Percentiles rank a stretch among this genome's conserved stretches.
These are phyloP conservation scores for Gossypium laxum DNA, from an alignment of 441 rosid genomes.

Conservation along the genomic window DNA sequence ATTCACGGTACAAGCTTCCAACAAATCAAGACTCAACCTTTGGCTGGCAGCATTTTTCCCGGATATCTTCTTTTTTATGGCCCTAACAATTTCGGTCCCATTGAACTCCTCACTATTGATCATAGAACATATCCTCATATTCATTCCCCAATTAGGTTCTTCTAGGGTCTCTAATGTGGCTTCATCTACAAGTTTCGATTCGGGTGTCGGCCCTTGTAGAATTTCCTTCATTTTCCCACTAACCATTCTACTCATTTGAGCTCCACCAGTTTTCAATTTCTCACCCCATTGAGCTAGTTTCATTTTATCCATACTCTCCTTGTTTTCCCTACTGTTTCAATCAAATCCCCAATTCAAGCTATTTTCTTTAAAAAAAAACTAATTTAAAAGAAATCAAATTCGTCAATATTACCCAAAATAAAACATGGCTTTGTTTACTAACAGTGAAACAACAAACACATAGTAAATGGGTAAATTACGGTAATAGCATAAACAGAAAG, in stretches of 20 bases:
- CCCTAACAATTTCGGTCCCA: conserved; percentile 55
- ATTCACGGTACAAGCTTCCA: conserved; percentile 72
- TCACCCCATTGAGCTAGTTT: conserved; percentile 68
- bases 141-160: conserved; percentile 83
- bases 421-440: not conserved
- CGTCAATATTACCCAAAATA: not conserved
- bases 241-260: conserved; percentile 66
- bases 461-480: not conserved
- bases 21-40: conserved; percentile 62
- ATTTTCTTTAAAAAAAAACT: conserved; percentile 9
- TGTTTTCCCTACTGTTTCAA: not conserved
- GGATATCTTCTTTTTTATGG: conserved; percentile 60
- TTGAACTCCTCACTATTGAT: conserved; percentile 59
- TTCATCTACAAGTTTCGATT: conserved; percentile 76
- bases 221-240: conserved; percentile 78
- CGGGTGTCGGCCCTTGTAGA: conserved; percentile 64
- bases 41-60: conserved; percentile 49
- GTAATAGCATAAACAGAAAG: not conserved
- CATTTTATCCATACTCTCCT: conserved; percentile 45
- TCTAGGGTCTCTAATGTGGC: conserved; percentile 62
- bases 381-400: conserved; percentile 5
- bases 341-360: conserved; percentile 10
- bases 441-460: not conserved
- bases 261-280: conserved; percentile 60
- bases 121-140: conserved; percentile 74